Percentiles rank a stretch among this genome's conserved stretches.
phyloP scores from a whole-genome alignment of 331 rosid genomes.

The Saraca asoca region DNA sequence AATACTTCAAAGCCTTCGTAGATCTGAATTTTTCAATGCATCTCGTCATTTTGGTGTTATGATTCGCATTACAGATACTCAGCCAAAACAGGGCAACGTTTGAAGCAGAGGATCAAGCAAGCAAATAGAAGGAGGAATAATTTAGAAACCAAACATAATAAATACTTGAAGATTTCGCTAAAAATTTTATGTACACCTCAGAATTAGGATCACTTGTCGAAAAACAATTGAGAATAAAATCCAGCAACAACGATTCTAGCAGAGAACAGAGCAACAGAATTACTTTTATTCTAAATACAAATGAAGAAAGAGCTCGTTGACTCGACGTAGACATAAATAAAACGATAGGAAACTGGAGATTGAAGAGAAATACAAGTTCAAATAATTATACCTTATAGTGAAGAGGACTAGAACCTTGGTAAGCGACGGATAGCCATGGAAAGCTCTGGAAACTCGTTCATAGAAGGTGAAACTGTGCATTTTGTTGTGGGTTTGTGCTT shows the following conservation, averaged over 20 bases:
- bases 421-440: conserved; percentile 50
- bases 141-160: background rate
- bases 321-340: background rate
- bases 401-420: conserved; percentile 59
- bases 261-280: no score
- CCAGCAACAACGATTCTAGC: no score
- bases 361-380: background rate
- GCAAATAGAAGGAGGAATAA: background rate
- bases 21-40: no score
- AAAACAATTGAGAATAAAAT: no score
- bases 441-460: conserved; percentile 50
- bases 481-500: background rate
- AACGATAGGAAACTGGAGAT: background rate
- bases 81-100: conserved; percentile 3
- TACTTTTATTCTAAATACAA: background rate
- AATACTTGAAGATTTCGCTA: background rate
- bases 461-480: conserved; percentile 51
- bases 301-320: background rate
- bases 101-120: background rate
- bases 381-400: conserved; percentile 58
- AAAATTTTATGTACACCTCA: background rate
- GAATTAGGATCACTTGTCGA: background rate
- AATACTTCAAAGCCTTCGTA: no score
- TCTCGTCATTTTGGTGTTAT: background rate
- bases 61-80: background rate